Conservation (phyloP, 768 basidiomycete species). For the Hypholoma fasciculare region DNA sequence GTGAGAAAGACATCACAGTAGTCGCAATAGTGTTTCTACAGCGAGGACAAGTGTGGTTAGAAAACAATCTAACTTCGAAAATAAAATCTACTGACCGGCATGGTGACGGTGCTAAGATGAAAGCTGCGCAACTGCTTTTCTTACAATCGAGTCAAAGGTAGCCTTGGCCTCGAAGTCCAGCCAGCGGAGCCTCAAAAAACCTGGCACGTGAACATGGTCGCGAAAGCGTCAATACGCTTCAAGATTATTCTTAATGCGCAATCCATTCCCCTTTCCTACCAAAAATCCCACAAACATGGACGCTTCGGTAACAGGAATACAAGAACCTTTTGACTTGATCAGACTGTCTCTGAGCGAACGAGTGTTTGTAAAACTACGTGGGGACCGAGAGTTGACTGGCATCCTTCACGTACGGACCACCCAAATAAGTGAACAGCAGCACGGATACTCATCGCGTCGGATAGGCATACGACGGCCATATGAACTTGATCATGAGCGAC, state of each 20-base stretch:
- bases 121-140: not conserved
- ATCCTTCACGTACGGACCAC: conserved; percentile 78
- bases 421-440: conserved; percentile 5
- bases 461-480: conserved; percentile 99
- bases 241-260: not conserved
- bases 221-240: not conserved
- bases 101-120: conserved; percentile 31
- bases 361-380: conserved; percentile 95
- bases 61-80: not conserved
- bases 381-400: conserved; percentile 89
- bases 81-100: conserved; percentile 58
- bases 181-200: conserved; percentile 26
- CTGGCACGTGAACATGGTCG: conserved; percentile 18
- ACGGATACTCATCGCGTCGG: conserved; percentile 13
- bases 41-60: conserved; percentile 7
- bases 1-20: conserved; percentile 94
- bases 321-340: conserved; percentile 97
- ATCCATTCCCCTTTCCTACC: not conserved
- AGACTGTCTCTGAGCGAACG: conserved; percentile 95
- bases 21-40: conserved; percentile 90
- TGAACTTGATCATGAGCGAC: conserved; percentile 97
- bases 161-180: not conserved
- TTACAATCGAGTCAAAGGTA: conserved; percentile 5
- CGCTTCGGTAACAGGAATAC: conserved; percentile 70
- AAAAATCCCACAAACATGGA: conserved; percentile 51